Evolutionary conservation across 352 stramenopile species (phyloP).

Genomic region (Blastocystis sp.): DNA sequence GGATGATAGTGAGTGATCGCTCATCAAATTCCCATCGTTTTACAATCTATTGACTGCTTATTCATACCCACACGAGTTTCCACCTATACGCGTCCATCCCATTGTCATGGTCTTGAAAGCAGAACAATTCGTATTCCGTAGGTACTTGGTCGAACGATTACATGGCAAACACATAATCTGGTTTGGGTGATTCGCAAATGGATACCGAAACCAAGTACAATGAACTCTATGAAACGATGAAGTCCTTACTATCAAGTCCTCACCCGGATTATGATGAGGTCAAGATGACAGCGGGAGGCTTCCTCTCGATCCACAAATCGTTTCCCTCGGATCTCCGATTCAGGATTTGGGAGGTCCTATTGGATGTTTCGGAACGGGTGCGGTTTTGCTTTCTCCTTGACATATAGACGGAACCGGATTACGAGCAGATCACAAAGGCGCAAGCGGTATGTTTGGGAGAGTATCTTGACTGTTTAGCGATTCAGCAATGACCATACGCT

Average conservation of each 20-base stretch:
- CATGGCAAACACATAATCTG: background rate
- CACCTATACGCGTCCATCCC: too few species aligned
- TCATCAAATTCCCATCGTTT: too few species aligned
- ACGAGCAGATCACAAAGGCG: constrained; percentile 37
- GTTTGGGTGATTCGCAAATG: background rate
- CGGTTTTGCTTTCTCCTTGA: background rate
- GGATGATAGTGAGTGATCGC: too few species aligned
- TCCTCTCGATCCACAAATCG: constrained; percentile 25
- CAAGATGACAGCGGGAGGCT: constrained; percentile 34
- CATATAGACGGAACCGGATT: constrained; percentile 30
- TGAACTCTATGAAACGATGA: constrained; percentile 25
- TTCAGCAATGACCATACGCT: constrained; percentile 55
- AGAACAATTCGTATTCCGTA: background rate
- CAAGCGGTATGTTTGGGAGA: background rate
- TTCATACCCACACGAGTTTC: too few species aligned
- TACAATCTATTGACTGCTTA: too few species aligned
- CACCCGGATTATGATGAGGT: constrained; percentile 40
- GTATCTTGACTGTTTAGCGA: background rate
- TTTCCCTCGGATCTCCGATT: constrained; percentile 41
- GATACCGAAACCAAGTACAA: constrained; percentile 43
- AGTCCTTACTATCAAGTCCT: background rate
- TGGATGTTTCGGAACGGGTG: constrained; percentile 39
- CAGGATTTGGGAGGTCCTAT: constrained; percentile 39
- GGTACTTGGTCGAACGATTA: background rate
- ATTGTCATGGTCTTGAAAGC: too few species aligned